phyloP scores from a whole-genome alignment of 2,329 filamentous ascomycete species.

The Celoporthe dispersa region DNA sequence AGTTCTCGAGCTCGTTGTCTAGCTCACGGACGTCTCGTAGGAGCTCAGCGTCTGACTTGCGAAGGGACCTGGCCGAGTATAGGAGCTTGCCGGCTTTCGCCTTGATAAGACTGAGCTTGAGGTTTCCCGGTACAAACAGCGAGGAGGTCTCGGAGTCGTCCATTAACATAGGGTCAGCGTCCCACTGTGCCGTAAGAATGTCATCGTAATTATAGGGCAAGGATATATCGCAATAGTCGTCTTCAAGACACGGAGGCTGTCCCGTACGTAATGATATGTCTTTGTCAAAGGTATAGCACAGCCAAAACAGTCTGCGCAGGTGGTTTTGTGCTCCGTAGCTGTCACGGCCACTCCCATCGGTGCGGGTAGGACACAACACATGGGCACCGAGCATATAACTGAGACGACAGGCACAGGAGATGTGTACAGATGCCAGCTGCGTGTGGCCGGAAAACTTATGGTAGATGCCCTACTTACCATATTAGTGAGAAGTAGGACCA shows the following conservation, averaged over 20 bases:
- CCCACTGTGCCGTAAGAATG: conserved; percentile 17
- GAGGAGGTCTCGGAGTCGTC: conserved; percentile 29
- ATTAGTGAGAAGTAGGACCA: neutral
- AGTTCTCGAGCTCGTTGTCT: conserved; percentile 59
- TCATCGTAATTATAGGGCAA: conserved; percentile 46
- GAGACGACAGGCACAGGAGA: conserved; percentile 50
- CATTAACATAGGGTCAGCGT: neutral
- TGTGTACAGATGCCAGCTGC: conserved; percentile 49
- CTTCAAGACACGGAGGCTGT: conserved; percentile 54
- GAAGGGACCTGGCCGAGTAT: conserved; percentile 52
- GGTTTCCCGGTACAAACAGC: conserved; percentile 50
- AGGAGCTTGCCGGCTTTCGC: conserved; percentile 52
- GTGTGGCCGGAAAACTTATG: conserved; percentile 52
- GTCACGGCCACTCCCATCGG: neutral
- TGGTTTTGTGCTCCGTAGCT: conserved; percentile 39
- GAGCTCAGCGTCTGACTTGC: conserved; percentile 58
- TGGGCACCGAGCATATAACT: conserved; percentile 56
- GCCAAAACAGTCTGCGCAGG: conserved; percentile 55
- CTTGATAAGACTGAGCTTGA: conserved; percentile 56
- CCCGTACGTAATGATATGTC: conserved; percentile 59
- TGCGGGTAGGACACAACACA: conserved; percentile 19
- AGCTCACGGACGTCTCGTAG: conserved; percentile 59
- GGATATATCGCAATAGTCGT: conserved; percentile 57
- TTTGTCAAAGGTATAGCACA: conserved; percentile 59
- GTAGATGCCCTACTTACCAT: conserved; percentile 43